phyloP scores from a whole-genome alignment of 2,329 filamentous ascomycete genomes.

The Coleophoma cylindrospora region DNA sequence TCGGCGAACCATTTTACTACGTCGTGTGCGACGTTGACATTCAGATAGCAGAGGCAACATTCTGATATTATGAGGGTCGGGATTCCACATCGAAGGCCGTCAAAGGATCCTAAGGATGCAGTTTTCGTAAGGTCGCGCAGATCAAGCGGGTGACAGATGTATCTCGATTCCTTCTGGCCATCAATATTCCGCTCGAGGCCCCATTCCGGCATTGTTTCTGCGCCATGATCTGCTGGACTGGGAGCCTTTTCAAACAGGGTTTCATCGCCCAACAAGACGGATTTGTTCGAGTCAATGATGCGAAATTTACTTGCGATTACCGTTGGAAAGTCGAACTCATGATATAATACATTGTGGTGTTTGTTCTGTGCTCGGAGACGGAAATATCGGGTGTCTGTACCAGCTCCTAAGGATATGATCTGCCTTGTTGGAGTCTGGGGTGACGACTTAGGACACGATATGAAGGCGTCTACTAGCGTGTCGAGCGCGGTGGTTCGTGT shows the following conservation, averaged over 20 bases:
- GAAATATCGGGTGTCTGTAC: constrained; percentile 87
- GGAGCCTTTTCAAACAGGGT: constrained; percentile 38
- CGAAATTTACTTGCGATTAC: constrained; percentile 56
- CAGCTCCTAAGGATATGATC: constrained; percentile 87
- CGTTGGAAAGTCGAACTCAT: constrained; percentile 84
- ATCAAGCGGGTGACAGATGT: constrained; percentile 42
- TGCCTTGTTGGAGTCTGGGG: constrained; percentile 46
- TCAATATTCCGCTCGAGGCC: constrained; percentile 12
- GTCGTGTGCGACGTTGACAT: constrained; percentile 54
- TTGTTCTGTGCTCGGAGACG: constrained; percentile 44
- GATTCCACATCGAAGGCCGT: constrained; percentile 46
- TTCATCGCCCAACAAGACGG: constrained; percentile 7
- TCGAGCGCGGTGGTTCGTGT: constrained; percentile 83
- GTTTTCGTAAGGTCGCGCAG: constrained; percentile 21
- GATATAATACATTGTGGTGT: constrained; percentile 58
- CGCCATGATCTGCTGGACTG: constrained; percentile 39
- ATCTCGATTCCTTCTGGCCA: constrained; percentile 21
- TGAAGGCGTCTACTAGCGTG: constrained; percentile 66
- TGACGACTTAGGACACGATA: constrained; percentile 31
- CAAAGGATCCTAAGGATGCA: constrained; percentile 21
- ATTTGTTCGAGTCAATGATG: constrained; percentile 9
- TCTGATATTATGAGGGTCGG: constrained; percentile 89
- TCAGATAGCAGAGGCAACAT: constrained; percentile 90
- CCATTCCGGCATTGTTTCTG: constrained; percentile 17
- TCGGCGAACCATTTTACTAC: constrained; percentile 63